phyloP scores from a whole-genome alignment of 495 filamentous ascomycete species.

The Neurospora sp. region DNA sequence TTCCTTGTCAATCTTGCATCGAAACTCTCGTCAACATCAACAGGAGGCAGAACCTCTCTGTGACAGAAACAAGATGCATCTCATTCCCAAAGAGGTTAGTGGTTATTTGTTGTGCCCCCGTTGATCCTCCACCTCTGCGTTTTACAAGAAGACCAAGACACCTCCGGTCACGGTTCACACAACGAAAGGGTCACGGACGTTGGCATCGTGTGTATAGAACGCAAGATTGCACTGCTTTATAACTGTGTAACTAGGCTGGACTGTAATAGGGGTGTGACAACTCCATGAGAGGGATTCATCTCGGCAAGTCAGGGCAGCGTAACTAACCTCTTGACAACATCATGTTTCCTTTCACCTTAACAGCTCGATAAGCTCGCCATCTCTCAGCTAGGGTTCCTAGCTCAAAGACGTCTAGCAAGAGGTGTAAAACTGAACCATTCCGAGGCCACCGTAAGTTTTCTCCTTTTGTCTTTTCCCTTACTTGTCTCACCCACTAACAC shows the following conservation, averaged over 20 bases:
- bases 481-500: constrained; percentile 3
- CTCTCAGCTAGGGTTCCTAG: constrained; percentile 79
- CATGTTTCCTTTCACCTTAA: background rate
- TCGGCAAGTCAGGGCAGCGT: background rate
- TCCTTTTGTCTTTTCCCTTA: background rate
- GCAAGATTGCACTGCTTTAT: background rate
- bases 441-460: constrained; percentile 68
- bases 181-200: background rate
- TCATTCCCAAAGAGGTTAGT: constrained; percentile 76
- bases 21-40: background rate
- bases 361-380: constrained; percentile 95
- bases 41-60: background rate
- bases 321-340: constrained; percentile 6
- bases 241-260: background rate
- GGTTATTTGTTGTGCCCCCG: background rate
- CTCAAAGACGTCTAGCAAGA: constrained; percentile 79
- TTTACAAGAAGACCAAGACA: background rate
- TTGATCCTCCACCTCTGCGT: background rate
- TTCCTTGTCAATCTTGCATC: background rate
- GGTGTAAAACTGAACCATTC: constrained; percentile 85
- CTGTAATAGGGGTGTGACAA: background rate
- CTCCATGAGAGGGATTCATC: background rate
- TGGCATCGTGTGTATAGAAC: background rate
- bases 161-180: background rate
- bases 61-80: constrained; percentile 51